Conservation (phyloP, 2,329 filamentous ascomycete genomes). For the Fusarium sp. region DNA sequence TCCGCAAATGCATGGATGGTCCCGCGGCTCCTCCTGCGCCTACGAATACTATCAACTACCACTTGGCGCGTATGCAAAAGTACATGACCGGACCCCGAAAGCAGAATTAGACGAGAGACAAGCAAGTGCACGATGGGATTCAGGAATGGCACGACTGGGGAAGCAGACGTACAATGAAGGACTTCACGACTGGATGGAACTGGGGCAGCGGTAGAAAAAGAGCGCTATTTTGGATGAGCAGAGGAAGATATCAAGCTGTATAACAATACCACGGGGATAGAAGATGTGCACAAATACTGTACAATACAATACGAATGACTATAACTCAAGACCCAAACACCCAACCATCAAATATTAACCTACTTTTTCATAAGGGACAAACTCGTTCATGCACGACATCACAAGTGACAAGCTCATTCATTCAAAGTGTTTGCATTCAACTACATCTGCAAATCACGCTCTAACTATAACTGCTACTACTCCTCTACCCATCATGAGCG, state of each 20-base stretch:
- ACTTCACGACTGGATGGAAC: not conserved
- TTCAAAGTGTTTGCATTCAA: constrained; percentile 44
- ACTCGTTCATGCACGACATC: not conserved
- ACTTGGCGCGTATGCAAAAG: constrained; percentile 81
- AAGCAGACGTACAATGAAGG: not conserved
- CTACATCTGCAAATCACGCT: constrained; percentile 38
- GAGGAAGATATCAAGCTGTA: constrained; percentile 23
- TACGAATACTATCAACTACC: constrained; percentile 91
- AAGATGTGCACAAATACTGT: constrained; percentile 44
- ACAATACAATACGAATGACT: constrained; percentile 40
- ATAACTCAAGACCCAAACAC: constrained; percentile 4
- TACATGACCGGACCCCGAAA: constrained; percentile 66
- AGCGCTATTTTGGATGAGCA: constrained; percentile 33
- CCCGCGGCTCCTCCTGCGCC: constrained; percentile 62
- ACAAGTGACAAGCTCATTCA: not conserved
- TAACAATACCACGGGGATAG: constrained; percentile 33
- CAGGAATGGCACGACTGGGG: no score
- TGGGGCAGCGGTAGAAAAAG: constrained; percentile 34
- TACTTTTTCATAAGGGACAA: not conserved
- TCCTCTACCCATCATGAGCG: constrained; percentile 38
- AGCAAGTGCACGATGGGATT: no score
- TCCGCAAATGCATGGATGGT: constrained; percentile 82
- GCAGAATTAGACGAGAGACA: constrained; percentile 52
- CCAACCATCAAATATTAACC: no score
- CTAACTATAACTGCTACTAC: constrained; percentile 4